A percentile compares a stretch with the other conserved stretches of the same genome.
These are phyloP conservation scores for Amphibolis antarctica DNA, from an alignment of 106 monocot species.

Conservation along the genomic window DNA sequence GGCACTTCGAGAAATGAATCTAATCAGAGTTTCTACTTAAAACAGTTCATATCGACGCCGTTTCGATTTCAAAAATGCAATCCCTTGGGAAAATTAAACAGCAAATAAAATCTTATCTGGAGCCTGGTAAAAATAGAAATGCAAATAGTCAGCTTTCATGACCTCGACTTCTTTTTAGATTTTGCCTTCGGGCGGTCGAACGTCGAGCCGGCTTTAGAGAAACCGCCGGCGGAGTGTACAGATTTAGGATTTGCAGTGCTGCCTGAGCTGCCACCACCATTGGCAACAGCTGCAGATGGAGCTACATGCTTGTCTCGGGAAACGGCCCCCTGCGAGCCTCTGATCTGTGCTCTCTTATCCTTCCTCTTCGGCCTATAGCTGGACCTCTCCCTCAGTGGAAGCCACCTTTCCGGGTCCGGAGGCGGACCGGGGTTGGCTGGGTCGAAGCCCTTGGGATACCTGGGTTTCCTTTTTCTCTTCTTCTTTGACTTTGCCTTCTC, in stretches of 20 bases:
- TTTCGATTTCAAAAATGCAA: too few relatives aligned
- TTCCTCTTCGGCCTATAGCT: slow-evolving; percentile 85
- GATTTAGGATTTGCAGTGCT: slow-evolving; percentile 17
- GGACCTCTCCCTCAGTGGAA: slow-evolving; percentile 85
- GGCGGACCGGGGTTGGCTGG: slow-evolving; percentile 86
- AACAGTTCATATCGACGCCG: too few relatives aligned
- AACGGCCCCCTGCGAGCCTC: slow-evolving; percentile 91
- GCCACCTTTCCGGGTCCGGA: slow-evolving; percentile 95
- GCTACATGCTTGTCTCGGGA: slow-evolving; percentile 64
- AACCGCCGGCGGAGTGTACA: slow-evolving; percentile 5
- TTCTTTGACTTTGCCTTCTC: slow-evolving; percentile 51
- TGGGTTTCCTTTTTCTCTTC: slow-evolving; percentile 87
- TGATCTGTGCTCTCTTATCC: slow-evolving; percentile 80
- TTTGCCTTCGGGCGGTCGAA: slow-evolving; percentile 24
- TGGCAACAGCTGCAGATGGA: slow-evolving; percentile 10
- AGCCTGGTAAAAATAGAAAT: too few relatives aligned
- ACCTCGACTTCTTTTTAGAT: slow-evolving; percentile 15
- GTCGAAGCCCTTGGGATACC: slow-evolving; percentile 91
- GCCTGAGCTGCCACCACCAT: slow-evolving; percentile 3
- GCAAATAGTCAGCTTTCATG: not conserved
- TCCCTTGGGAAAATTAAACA: too few relatives aligned
- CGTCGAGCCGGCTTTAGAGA: slow-evolving; percentile 23
- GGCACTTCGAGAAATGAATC: too few relatives aligned
- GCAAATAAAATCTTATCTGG: too few relatives aligned
- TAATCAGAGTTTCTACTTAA: too few relatives aligned